Conservation (phyloP, 2,329 filamentous ascomycete species). For the Pseudofabraea citricarpa region DNA sequence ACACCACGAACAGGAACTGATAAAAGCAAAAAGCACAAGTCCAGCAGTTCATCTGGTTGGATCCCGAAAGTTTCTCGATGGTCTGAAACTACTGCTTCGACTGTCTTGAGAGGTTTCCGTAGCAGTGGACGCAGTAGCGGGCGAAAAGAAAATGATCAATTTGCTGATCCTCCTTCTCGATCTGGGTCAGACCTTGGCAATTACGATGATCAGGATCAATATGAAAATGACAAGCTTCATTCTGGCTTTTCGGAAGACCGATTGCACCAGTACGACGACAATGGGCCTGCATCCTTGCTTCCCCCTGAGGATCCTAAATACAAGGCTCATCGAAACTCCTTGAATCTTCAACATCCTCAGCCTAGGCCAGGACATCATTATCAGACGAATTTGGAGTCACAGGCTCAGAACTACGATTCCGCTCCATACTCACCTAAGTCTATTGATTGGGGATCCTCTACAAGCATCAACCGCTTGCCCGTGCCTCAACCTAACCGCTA, state of each 20-base stretch:
- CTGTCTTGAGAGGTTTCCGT: slow-evolving; percentile 72
- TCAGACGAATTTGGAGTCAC: slow-evolving; percentile 67
- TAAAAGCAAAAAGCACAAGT: slow-evolving; percentile 84
- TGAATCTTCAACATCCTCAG: slow-evolving; percentile 77
- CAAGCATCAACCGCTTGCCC: slow-evolving; percentile 47
- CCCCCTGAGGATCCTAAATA: slow-evolving; percentile 67
- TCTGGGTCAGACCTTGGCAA: slow-evolving; percentile 73
- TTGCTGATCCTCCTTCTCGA: slow-evolving; percentile 52
- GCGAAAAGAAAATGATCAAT: slow-evolving; percentile 57
- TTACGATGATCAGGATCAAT: slow-evolving; percentile 53
- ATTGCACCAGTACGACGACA: slow-evolving; percentile 21
- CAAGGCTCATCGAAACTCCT: slow-evolving; percentile 73
- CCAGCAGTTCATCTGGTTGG: slow-evolving; percentile 69
- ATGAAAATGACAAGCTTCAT: slow-evolving; percentile 57
- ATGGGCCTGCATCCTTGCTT: slow-evolving; percentile 20
- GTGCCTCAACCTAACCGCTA: slow-evolving; percentile 49
- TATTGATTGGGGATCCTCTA: slow-evolving; percentile 58
- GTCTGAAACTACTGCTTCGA: slow-evolving; percentile 94
- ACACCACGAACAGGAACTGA: slow-evolving; percentile 64
- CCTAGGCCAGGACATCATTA: slow-evolving; percentile 70
- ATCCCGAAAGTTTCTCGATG: slow-evolving; percentile 94
- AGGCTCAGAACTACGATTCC: slow-evolving; percentile 61
- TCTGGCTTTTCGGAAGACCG: slow-evolving; percentile 51
- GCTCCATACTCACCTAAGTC: slow-evolving; percentile 55
- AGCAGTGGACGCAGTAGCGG: slow-evolving; percentile 54